Conservation (phyloP, 495 filamentous ascomycete species). For the Penicillium manginii region DNA sequence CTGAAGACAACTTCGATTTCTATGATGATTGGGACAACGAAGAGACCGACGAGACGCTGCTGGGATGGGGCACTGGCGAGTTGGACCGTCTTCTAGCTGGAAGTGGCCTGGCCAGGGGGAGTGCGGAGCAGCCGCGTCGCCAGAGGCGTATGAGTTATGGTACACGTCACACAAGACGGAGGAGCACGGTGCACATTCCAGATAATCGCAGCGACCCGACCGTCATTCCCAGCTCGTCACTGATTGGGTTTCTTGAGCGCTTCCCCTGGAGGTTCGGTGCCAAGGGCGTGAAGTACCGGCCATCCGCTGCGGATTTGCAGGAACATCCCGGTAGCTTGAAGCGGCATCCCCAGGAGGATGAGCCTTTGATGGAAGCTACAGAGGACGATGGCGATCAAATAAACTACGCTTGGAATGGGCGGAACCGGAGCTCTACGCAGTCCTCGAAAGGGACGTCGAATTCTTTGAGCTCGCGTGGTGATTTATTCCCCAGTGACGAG, state of each 20-base stretch:
- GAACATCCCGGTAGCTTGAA: conserved; percentile 72
- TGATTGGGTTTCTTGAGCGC: conserved; percentile 82
- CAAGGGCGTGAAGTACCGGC: conserved; percentile 79
- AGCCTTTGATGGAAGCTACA: conserved; percentile 71
- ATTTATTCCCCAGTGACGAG: conserved; percentile 93
- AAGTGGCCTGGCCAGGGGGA: conserved; percentile 56
- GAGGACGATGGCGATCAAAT: conserved; percentile 47
- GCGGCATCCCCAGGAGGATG: conserved; percentile 58
- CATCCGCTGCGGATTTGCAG: conserved; percentile 86
- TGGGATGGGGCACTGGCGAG: conserved; percentile 81
- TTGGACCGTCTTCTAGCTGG: conserved; percentile 86
- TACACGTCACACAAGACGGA: conserved; percentile 62
- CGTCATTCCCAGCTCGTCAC: conserved; percentile 83
- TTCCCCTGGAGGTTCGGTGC: conserved; percentile 87
- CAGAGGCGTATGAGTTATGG: conserved; percentile 91
- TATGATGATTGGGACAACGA: conserved; percentile 98
- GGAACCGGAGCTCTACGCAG: conserved; percentile 77
- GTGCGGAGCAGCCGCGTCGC: conserved; percentile 67
- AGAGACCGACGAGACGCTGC: conserved; percentile 60
- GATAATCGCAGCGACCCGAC: conserved; percentile 77
- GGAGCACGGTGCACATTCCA: conserved; percentile 64
- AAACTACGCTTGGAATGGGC: conserved; percentile 45
- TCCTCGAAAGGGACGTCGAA: conserved; percentile 85
- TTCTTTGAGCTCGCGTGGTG: conserved; percentile 88
- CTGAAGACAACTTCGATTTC: conserved; percentile 91